Percentiles rank a stretch among this genome's conserved stretches.
Evolutionary conservation across 2,329 filamentous ascomycete species (phyloP).

Genomic region (Keithomyces neogunnii): DNA sequence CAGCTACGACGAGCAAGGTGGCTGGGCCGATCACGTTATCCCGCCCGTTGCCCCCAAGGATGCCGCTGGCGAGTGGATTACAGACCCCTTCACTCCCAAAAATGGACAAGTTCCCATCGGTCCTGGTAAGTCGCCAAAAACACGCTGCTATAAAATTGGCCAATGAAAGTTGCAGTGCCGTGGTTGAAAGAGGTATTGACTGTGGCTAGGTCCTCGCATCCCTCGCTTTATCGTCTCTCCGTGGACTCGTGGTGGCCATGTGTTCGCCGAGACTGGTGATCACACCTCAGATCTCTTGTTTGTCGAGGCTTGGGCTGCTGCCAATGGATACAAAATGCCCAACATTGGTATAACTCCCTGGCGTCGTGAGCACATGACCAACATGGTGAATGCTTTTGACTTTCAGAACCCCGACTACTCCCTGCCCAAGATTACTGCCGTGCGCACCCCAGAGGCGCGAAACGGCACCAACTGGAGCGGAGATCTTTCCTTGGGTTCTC

Average conservation of each 20-base stretch:
- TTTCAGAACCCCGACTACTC: constrained; percentile 26
- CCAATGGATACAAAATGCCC: constrained; percentile 22
- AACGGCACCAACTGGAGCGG: constrained; percentile 21
- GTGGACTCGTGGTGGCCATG: constrained; percentile 42
- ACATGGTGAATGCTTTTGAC: constrained; percentile 24
- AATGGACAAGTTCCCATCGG: constrained; percentile 15
- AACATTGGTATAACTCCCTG: constrained; percentile 15
- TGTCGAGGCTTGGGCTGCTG: constrained; percentile 34
- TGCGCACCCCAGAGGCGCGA: constrained; percentile 26
- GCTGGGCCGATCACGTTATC: constrained; percentile 43
- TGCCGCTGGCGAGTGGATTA: constrained; percentile 41
- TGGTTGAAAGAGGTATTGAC: neutral
- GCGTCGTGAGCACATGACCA: constrained; percentile 19
- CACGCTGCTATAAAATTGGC: constrained; percentile 29
- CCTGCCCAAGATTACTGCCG: constrained; percentile 1
- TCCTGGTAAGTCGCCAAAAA: constrained; percentile 24
- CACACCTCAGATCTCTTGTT: constrained; percentile 46
- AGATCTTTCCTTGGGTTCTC: constrained; percentile 15
- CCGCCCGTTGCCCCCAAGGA: constrained; percentile 37
- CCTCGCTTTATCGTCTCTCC: constrained; percentile 46
- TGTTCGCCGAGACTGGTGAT: constrained; percentile 44
- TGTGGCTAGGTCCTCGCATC: constrained; percentile 28
- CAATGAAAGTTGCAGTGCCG: constrained; percentile 15
- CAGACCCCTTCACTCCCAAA: constrained; percentile 27
- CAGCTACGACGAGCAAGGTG: constrained; percentile 44